Evolutionary conservation across 2,329 filamentous ascomycete genomes (phyloP), one percentile per base, ranked within the genome.

Genomic region (Ceratocystis albifundus): DNA sequence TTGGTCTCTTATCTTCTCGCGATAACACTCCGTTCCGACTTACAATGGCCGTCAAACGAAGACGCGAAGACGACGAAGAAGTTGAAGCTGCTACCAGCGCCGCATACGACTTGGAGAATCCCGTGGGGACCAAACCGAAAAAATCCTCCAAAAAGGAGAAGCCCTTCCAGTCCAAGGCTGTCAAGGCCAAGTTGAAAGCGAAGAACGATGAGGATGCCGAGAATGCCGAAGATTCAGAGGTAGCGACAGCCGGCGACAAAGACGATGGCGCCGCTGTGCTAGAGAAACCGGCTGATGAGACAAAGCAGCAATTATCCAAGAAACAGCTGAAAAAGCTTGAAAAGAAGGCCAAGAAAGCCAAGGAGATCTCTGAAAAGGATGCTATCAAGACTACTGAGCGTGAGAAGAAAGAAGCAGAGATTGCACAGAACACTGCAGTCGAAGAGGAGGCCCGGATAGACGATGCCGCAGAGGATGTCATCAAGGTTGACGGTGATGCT

Each of bases 311-410:
- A 55, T 66, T 68, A 48, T 70, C 69, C 8, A 73, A 72, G 68
- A 75, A 75, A 69, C 71, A 72, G 45, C 74, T 69, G 63, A 66
- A 66, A 28, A 67, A 69, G 53, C 64, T 74, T 69, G 75, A 75
- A 69, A 74, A 70, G 44, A 72, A 70, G 67, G 70, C 71, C 48
- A 70, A 71, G 63, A 72, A 71, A 65, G 70, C 71, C 62, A 71
- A 71, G 41, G 74, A 75, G 66, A 72, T 74, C 64, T 72, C 72
- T 62, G 72, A 72, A 68, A 74, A 71, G 65, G 71, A 75, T 68
- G 64, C 65, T 30, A 70, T 71, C 65, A 70, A 70, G 65, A 62
- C 66, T 1, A 65, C 69, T 20, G 61, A 67, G 61, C 59, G 68
- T 45, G 64, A 66, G 61, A 70, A 69, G 57, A 68, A 71, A 69